phyloP scores from a whole-genome alignment of 192 early-diverging fungal species.

The Coemansia sp. region DNA sequence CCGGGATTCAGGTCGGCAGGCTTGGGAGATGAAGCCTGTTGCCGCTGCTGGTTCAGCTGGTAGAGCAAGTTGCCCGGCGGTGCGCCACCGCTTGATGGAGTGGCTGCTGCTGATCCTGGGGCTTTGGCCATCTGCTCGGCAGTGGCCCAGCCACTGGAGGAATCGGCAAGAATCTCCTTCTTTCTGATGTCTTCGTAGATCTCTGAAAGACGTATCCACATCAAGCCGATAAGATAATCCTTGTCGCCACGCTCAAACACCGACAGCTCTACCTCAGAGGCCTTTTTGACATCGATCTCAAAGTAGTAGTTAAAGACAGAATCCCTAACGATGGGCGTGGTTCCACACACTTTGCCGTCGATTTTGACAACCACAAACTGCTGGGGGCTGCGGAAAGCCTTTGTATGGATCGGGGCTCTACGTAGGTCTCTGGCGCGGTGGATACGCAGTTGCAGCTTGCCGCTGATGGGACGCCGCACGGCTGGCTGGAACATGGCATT shows the following conservation, averaged over 20 bases:
- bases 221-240: conserved; percentile 72
- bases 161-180: conserved; percentile 61
- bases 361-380: conserved; percentile 78
- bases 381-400: conserved; percentile 59
- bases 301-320: conserved; percentile 83
- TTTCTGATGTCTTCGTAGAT: conserved; percentile 83
- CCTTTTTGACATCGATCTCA: conserved; percentile 85
- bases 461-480: conserved; percentile 68
- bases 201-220: conserved; percentile 94
- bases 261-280: conserved; percentile 88
- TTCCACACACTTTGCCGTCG: conserved; percentile 76
- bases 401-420: conserved; percentile 57
- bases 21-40: neutral
- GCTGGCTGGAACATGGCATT: conserved; percentile 54
- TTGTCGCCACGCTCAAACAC: conserved; percentile 81
- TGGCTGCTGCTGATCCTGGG: conserved; percentile 5
- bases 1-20: conserved; percentile 24
- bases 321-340: conserved; percentile 69
- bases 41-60: conserved; percentile 6
- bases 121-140: conserved; percentile 47
- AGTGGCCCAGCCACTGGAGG: conserved; percentile 57
- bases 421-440: conserved; percentile 61
- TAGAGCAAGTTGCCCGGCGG: neutral
- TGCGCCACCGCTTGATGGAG: neutral
- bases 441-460: conserved; percentile 68